Evolutionary conservation across 2,329 filamentous ascomycete species (phyloP), one percentile per base, ranked within the genome.

Genomic region (Aspergillus fischeri): DNA sequence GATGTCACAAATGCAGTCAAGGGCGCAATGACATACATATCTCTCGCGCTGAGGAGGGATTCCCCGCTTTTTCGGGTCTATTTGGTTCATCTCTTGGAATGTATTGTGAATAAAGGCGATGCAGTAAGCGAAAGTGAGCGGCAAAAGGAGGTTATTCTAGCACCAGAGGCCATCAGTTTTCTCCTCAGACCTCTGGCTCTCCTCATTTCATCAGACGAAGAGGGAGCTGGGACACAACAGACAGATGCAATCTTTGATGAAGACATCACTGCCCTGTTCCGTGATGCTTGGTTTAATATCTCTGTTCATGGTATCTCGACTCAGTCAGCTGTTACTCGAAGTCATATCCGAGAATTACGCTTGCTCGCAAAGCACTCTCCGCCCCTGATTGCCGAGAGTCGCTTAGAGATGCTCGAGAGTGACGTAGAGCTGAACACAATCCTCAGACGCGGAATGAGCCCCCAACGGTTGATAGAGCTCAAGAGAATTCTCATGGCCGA

Each of bases 211-310:
- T 71, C 70, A 21, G 50, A 67, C 32, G 63, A 60, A 38, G 61
- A 66, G n/a, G 52, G 59, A 20, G 44, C 56, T 11, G 62, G 59
- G 20, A 52, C 62, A n/a, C 71, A 72, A 24, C 54, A 58, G n/a
- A 54, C 74, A 70, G 55, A 68, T 61, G 53, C 63, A 60, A 56
- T 75, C 76, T 54, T 72, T 55, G 84, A 89, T 53, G 88, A 92
- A 52, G 86, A 93, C 57, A 84, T 86, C 7, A 83, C 89, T 60
- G 83, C 85, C 27, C 77, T 95, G 56, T 83, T 94, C 64, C 87
- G 93, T 53, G 92, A 99, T 79, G 91, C 91, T 4, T 99, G 94
- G 94, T 97, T 97, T 77, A 99, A 99, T 68, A 91, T 97, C 60
- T 90, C 92, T 24, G 89, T 96, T 0, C 94, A 99, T 72, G 94